phyloP scores from a whole-genome alignment of 2,329 filamentous ascomycete genomes.

The Diplodia mutila region DNA sequence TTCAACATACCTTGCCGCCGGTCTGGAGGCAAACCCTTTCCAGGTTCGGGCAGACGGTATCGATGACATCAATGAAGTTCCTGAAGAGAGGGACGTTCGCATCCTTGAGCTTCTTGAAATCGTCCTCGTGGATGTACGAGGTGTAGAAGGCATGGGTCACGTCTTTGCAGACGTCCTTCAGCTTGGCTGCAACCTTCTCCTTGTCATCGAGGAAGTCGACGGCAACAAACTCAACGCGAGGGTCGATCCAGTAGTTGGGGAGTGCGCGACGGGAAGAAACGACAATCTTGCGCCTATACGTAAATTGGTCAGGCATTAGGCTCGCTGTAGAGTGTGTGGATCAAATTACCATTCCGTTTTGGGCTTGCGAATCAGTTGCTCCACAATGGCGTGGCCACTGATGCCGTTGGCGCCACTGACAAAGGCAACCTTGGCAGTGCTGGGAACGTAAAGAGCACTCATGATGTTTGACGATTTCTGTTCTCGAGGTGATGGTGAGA shows the following conservation, averaged over 20 bases:
- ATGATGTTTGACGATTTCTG: neutral
- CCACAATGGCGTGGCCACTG: constrained; percentile 41
- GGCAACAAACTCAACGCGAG: constrained; percentile 39
- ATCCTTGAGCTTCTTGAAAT: constrained; percentile 6
- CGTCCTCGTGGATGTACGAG: constrained; percentile 37
- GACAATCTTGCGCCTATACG: constrained; percentile 34
- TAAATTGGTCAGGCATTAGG: neutral
- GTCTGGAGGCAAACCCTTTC: constrained; percentile 17
- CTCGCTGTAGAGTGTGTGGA: neutral
- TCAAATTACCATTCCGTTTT: constrained; percentile 24
- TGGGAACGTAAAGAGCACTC: neutral
- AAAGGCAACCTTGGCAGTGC: constrained; percentile 38
- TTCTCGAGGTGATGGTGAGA: neutral
- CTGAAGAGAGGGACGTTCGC: constrained; percentile 10
- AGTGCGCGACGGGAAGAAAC: constrained; percentile 36
- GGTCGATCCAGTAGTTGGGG: constrained; percentile 32
- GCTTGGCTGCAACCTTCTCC: neutral
- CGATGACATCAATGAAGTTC: constrained; percentile 22
- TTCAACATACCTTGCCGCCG: too few relatives aligned
- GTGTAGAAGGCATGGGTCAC: constrained; percentile 43
- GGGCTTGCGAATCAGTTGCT: constrained; percentile 37
- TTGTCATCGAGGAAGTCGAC: constrained; percentile 37
- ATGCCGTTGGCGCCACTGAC: constrained; percentile 44
- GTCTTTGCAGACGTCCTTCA: constrained; percentile 32
- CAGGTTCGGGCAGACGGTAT: constrained; percentile 8